Base-by-base conservation (phyloP, 1,139 yeast species). In the Wickerhamomyces sp. region DNA sequence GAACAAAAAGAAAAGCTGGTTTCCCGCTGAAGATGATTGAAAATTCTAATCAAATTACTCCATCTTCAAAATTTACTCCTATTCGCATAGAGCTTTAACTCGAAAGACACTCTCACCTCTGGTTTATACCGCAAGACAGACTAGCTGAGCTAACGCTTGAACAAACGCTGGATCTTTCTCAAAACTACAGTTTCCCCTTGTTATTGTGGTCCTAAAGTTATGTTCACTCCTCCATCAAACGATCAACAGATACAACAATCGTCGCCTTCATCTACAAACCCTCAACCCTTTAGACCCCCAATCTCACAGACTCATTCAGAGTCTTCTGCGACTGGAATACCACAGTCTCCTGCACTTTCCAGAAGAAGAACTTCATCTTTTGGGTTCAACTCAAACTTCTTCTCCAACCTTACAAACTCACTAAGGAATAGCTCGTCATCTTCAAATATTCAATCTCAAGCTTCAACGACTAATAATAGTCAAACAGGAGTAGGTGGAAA, bases 281-380 rank as follows among this genome's bases (percentile, higher is more conserved):
- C 45, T 15, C 37, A 41, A 11, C 33, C 44, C 7, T 39, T 18
- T 4, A 50, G 43, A 13, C 52, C 50, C 6, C 32, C 49, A 10
- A 10, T 36, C 9, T 35, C 38, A 13, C 45, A 41, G 14, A 32
- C 39, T 4, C 39, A 39, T 31, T 44, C 45, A 14, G 42, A 33
- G 15, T 42, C 40, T 11, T 43, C 41, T 13, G 33, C 50, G 4
- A 18, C 23, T 18, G 23, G 23, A 18, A 40, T 51, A 18, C 43
- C 50, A 18, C 46, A 45, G 18, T 40, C 49, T 10, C 45, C 51
- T 7, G 47, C 46, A 29, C 34, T 35, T 23, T 8, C 42, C 18
- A 53, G 62, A 45, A 50, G 62, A 51, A 49, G 62, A 40, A 55
- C 57, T 0, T 55, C 60, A 0, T 56, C 60, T 1, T 55, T 58